Conservation (phyloP, 768 basidiomycete species). For the Mycena galopus region DNA sequence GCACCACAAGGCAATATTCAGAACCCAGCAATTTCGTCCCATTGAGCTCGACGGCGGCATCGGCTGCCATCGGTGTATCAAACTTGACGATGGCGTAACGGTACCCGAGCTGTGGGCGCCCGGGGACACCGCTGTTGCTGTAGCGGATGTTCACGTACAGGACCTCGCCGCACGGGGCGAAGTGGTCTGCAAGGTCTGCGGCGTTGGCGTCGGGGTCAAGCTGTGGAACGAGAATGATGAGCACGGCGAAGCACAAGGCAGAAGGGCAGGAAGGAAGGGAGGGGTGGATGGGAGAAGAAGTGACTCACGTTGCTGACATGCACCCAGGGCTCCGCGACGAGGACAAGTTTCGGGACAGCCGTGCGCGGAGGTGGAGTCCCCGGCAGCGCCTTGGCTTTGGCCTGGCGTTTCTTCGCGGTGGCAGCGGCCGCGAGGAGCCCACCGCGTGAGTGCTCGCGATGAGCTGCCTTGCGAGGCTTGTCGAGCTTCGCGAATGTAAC, state of each 20-base stretch:
- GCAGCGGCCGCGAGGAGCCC: neutral
- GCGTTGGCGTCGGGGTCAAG: neutral
- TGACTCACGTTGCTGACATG: slow-evolving; percentile 1
- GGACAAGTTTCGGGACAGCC: neutral
- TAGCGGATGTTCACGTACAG: neutral
- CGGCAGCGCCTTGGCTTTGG: neutral
- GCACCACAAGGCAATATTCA: neutral
- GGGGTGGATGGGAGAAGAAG: too few relatives aligned
- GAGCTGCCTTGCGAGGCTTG: neutral
- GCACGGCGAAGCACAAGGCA: neutral
- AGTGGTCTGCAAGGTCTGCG: neutral
- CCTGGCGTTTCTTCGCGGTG: neutral
- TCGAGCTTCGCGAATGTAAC: neutral
- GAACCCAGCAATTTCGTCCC: neutral
- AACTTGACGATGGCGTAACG: slow-evolving; percentile 9
- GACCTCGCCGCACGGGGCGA: neutral
- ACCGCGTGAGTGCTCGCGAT: neutral
- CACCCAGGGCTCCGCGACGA: neutral
- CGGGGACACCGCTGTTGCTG: neutral
- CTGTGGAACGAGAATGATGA: neutral
- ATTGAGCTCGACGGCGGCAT: neutral
- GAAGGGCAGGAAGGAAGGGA: too few relatives aligned
- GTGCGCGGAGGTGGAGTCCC: neutral
- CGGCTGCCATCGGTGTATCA: neutral
- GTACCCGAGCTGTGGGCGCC: neutral